These are phyloP conservation scores for Rhodamnia rubescens DNA, from an alignment of 345 rosid genomes.

Conservation along the genomic window DNA sequence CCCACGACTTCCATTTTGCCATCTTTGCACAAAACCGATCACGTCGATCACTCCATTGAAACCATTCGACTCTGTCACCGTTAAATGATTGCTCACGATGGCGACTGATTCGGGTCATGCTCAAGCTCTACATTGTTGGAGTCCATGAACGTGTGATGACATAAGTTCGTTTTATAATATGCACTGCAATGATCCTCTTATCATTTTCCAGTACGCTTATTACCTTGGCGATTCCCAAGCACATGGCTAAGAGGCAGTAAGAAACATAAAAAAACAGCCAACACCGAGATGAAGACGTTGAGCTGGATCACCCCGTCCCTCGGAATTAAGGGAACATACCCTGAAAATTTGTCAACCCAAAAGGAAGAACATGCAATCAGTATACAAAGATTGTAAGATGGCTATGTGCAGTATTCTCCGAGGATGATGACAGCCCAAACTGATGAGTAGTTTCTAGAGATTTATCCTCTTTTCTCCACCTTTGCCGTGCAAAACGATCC, in stretches of 20 bases:
- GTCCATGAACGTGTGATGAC: not conserved
- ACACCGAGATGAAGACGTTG: conserved; percentile 8
- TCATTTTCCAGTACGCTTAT: not conserved
- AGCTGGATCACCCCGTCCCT: conserved; percentile 15
- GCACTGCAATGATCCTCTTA: not conserved
- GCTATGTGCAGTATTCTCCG: not conserved
- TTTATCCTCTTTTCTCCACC: not conserved
- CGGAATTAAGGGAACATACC: conserved; percentile 15
- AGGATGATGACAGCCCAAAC: not conserved
- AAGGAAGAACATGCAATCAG: not conserved
- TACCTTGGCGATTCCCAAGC: conserved; percentile 17
- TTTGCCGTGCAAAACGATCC: not conserved
- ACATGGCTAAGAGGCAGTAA: conserved; percentile 12
- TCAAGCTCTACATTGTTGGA: not conserved
- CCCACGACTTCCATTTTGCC: conserved; percentile 23
- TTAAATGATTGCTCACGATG: not conserved
- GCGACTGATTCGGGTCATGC: not conserved
- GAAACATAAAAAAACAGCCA: conserved; percentile 12
- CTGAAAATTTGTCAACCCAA: not conserved
- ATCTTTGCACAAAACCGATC: conserved; percentile 1
- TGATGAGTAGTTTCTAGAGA: not conserved
- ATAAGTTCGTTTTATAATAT: not conserved
- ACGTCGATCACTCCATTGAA: not conserved
- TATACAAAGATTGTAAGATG: not conserved
- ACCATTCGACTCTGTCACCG: not conserved